These are phyloP conservation scores for Leptomonas seymouri DNA, from an alignment of 208 protist species.

Conservation along the genomic window DNA sequence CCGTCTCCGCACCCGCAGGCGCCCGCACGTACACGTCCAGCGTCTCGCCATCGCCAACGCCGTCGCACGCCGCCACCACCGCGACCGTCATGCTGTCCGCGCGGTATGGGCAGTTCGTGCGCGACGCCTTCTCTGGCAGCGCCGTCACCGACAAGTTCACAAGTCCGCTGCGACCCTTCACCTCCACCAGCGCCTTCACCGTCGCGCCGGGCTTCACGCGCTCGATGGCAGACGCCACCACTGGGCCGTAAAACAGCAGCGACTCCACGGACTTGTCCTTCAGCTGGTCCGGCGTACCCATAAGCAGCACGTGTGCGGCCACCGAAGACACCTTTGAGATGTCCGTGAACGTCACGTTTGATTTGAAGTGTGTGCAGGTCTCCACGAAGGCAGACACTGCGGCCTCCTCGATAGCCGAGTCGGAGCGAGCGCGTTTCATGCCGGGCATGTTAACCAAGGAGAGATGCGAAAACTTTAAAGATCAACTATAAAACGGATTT, in stretches of 20 bases:
- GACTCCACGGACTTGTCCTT: conserved; percentile 39
- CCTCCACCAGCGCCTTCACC: conserved; percentile 34
- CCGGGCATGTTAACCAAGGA: conserved; percentile 3
- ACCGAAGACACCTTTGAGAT: conserved; percentile 36
- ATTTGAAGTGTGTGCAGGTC: conserved; percentile 54
- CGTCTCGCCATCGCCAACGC: conserved; percentile 23
- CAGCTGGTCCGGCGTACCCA: conserved; percentile 55
- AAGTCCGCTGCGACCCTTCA: conserved; percentile 28
- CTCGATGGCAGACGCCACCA: conserved; percentile 57
- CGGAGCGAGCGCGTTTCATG: conserved; percentile 40
- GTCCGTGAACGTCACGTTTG: conserved; percentile 63
- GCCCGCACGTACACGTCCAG: conserved; percentile 62
- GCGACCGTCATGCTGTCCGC: conserved; percentile 53
- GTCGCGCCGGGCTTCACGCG: conserved; percentile 37
- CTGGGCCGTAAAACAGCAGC: conserved; percentile 55
- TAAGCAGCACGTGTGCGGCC: conserved; percentile 48
- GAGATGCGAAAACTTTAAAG: neutral
- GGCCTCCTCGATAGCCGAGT: conserved; percentile 38
- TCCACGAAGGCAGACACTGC: conserved; percentile 45
- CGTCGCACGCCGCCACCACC: conserved; percentile 34
- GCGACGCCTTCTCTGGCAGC: conserved; percentile 54
- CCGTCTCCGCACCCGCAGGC: conserved; percentile 39
- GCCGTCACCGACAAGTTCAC: conserved; percentile 45
- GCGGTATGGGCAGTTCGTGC: conserved; percentile 72
- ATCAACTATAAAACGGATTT: neutral